Evolutionary conservation across 2,329 filamentous ascomycete species (phyloP).

Genomic region (Hypoxylon sp.): DNA sequence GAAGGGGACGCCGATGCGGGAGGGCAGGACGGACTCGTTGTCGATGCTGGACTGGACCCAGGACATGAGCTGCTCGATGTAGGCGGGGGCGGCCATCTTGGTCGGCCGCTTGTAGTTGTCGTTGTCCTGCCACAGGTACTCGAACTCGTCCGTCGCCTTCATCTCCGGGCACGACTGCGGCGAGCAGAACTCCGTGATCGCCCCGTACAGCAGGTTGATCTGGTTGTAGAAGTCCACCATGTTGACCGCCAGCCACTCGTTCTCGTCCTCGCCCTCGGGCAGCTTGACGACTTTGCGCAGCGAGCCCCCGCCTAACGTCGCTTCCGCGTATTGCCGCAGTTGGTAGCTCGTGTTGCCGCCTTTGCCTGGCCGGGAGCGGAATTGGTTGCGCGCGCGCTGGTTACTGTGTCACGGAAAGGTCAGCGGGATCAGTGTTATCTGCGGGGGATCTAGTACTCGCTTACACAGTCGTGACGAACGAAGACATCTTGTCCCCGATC

Average conservation of each 20-base stretch:
- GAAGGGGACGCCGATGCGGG: constrained; percentile 93
- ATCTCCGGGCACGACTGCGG: constrained; percentile 98
- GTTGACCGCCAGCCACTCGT: constrained; percentile 98
- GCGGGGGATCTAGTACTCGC: constrained; percentile 48
- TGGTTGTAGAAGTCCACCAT: constrained; percentile 99
- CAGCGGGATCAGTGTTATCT: constrained; percentile 52
- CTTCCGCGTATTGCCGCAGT: constrained; percentile 97
- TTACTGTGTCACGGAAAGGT: constrained; percentile 68
- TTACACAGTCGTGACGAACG: constrained; percentile 79
- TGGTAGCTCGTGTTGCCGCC: constrained; percentile 90
- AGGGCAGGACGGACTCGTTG: constrained; percentile 95
- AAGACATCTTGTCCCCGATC: constrained; percentile 71
- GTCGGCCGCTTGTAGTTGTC: constrained; percentile 96
- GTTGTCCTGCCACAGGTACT: constrained; percentile 98
- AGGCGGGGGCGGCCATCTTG: constrained; percentile 97
- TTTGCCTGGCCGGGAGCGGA: constrained; percentile 88
- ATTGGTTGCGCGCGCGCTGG: constrained; percentile 89
- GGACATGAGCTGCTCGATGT: constrained; percentile 97
- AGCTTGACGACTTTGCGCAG: constrained; percentile 96
- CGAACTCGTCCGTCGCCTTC: constrained; percentile 99
- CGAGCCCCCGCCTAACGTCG: constrained; percentile 94
- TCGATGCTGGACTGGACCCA: constrained; percentile 98
- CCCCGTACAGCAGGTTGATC: constrained; percentile 98
- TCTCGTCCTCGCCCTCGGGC: constrained; percentile 96
- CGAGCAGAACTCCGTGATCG: constrained; percentile 99